Conservation (phyloP, 768 basidiomycete species). For the Serendipita sp. region DNA sequence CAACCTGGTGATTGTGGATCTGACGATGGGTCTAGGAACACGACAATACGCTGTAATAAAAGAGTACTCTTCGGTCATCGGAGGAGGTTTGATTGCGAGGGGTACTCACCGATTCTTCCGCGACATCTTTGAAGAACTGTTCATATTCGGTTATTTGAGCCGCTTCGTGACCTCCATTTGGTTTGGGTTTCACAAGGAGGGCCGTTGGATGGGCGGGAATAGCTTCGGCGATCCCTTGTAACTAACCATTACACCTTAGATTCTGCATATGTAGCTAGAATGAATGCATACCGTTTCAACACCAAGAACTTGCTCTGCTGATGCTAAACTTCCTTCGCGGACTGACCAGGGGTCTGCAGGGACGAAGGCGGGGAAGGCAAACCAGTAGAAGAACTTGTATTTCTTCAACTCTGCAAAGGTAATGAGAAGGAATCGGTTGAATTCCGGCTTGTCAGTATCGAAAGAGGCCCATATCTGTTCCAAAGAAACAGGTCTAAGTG, state of each 20-base stretch:
- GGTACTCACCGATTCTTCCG: conserved; percentile 27
- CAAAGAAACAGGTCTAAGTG: not conserved
- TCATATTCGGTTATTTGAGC: conserved; percentile 41
- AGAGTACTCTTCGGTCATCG: not conserved
- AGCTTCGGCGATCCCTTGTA: conserved; percentile 23
- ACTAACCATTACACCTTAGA: not conserved
- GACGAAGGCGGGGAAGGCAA: conserved; percentile 85
- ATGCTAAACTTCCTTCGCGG: conserved; percentile 39
- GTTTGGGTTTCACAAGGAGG: conserved; percentile 15
- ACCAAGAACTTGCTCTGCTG: conserved; percentile 31
- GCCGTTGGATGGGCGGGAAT: conserved; percentile 42
- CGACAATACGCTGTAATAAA: conserved; percentile 30
- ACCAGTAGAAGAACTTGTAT: conserved; percentile 97
- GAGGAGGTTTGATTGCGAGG: conserved; percentile 7
- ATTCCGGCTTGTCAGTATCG: not conserved
- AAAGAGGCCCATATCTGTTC: not conserved
- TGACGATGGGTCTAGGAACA: conserved; percentile 77
- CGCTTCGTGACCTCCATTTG: conserved; percentile 24
- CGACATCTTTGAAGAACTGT: conserved; percentile 36
- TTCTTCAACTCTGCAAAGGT: conserved; percentile 97
- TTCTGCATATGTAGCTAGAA: not conserved
- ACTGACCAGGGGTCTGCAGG: conserved; percentile 86
- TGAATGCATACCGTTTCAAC: conserved; percentile 24
- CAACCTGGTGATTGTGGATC: conserved; percentile 62
- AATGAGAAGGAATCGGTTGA: conserved; percentile 59